Evolutionary conservation across 495 filamentous ascomycete species (phyloP).

Genomic region (Penicillium cataractarum): DNA sequence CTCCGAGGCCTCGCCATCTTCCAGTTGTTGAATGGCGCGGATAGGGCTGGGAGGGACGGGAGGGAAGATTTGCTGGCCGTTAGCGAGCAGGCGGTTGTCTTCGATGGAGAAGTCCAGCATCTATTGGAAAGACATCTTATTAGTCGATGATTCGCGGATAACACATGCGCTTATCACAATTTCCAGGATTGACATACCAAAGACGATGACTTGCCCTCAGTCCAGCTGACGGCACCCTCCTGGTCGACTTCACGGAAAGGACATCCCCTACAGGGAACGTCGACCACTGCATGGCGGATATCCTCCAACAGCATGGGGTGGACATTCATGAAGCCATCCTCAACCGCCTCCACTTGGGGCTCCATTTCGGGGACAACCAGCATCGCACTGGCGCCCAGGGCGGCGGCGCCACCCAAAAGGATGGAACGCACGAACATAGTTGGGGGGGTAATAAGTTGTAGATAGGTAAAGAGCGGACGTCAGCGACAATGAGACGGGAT

Average conservation of each 20-base stretch:
- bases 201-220: conserved; percentile 40
- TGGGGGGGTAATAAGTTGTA: not conserved
- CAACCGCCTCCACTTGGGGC: conserved; percentile 29
- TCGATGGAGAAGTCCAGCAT: conserved; percentile 48
- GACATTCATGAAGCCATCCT: conserved; percentile 31
- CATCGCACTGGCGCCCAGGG: conserved; percentile 50
- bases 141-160: not conserved
- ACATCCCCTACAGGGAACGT: conserved; percentile 51
- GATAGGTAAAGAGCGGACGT: conserved; percentile 28
- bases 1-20: conserved; percentile 40
- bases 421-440: conserved; percentile 51
- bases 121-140: conserved; percentile 19
- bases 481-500: conserved; percentile 16
- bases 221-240: conserved; percentile 40
- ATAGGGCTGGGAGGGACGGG: conserved; percentile 40
- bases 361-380: conserved; percentile 50
- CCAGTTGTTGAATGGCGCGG: conserved; percentile 39
- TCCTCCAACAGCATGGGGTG: conserved; percentile 36
- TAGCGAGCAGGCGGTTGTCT: conserved; percentile 47
- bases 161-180: not conserved
- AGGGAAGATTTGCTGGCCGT: conserved; percentile 55
- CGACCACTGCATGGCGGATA: conserved; percentile 36
- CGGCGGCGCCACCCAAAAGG: conserved; percentile 45
- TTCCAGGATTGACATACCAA: conserved; percentile 35
- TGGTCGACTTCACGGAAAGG: conserved; percentile 43